Evolutionary conservation across 2,329 filamentous ascomycete genomes (phyloP).

Genomic region (Fusarium aywerte): DNA sequence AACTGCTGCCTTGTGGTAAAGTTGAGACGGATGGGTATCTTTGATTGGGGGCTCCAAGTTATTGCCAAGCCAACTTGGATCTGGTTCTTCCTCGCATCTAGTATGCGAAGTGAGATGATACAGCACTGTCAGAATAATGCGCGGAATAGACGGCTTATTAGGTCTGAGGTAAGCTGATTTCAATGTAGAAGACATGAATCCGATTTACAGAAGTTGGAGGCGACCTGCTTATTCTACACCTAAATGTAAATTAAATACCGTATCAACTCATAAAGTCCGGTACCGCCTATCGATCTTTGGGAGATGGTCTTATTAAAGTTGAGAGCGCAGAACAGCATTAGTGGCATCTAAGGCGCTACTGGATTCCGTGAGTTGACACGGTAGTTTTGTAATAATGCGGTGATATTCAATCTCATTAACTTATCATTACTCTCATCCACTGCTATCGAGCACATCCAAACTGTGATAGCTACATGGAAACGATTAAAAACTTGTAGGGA

Average conservation of each 20-base stretch:
- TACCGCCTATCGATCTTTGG: too few relatives aligned
- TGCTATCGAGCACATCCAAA: neutral
- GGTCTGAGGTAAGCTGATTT: slow-evolving; percentile 8
- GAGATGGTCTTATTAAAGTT: too few relatives aligned
- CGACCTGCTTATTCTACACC: too few relatives aligned
- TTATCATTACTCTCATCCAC: neutral
- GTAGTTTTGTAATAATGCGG: too few relatives aligned
- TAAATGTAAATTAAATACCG: too few relatives aligned
- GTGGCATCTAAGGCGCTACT: too few relatives aligned
- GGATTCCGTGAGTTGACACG: too few relatives aligned
- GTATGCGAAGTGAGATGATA: neutral
- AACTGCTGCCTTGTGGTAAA: neutral
- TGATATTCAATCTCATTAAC: neutral
- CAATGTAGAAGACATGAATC: too few relatives aligned
- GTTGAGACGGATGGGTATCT: neutral
- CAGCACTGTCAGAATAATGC: neutral
- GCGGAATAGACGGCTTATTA: neutral
- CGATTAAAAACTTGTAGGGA: neutral
- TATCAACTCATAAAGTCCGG: too few relatives aligned
- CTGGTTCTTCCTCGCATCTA: neutral
- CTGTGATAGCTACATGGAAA: neutral
- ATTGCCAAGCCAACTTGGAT: accelerated
- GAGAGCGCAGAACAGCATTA: too few relatives aligned
- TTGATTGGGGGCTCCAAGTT: too few relatives aligned
- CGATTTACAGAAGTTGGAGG: too few relatives aligned